Conservation (phyloP, 805 yeast species). For the Diddensiella santjacobensis region DNA sequence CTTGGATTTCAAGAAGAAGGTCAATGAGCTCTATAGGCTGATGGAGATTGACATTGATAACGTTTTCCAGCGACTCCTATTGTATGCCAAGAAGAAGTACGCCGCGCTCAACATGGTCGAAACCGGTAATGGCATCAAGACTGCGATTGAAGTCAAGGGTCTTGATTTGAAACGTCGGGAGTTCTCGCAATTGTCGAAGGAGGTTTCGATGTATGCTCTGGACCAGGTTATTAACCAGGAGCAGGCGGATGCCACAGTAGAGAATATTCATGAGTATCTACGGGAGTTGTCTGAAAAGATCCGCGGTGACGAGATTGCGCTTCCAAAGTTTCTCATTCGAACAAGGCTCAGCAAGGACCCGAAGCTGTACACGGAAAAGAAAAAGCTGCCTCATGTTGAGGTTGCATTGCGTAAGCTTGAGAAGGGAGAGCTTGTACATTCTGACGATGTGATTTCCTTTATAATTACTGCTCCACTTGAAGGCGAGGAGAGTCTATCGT, state of each 20-base stretch:
- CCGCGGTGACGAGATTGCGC: constrained; percentile 55
- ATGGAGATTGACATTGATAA: constrained; percentile 95
- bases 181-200: constrained; percentile 88
- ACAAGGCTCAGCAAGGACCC: constrained; percentile 92
- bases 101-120: constrained; percentile 77
- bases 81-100: constrained; percentile 95
- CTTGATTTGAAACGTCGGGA: constrained; percentile 97
- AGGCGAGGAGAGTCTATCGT: constrained; percentile 26
- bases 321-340: constrained; percentile 71
- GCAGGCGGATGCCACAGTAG: constrained; percentile 66
- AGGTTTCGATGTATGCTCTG: constrained; percentile 72
- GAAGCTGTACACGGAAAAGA: constrained; percentile 71
- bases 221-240: constrained; percentile 66
- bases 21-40: constrained; percentile 81
- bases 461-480: constrained; percentile 62
- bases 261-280: constrained; percentile 66
- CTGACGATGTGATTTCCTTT: constrained; percentile 86
- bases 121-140: constrained; percentile 52
- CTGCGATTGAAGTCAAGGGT: constrained; percentile 85
- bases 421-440: constrained; percentile 82
- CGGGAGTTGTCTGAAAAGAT: constrained; percentile 57
- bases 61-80: constrained; percentile 74
- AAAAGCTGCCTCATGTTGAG: constrained; percentile 82
- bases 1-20: constrained; percentile 73
- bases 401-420: constrained; percentile 78